These are phyloP conservation scores for Besnoitia besnoiti DNA, from an alignment of 169 alveolate species.

Conservation along the genomic window DNA sequence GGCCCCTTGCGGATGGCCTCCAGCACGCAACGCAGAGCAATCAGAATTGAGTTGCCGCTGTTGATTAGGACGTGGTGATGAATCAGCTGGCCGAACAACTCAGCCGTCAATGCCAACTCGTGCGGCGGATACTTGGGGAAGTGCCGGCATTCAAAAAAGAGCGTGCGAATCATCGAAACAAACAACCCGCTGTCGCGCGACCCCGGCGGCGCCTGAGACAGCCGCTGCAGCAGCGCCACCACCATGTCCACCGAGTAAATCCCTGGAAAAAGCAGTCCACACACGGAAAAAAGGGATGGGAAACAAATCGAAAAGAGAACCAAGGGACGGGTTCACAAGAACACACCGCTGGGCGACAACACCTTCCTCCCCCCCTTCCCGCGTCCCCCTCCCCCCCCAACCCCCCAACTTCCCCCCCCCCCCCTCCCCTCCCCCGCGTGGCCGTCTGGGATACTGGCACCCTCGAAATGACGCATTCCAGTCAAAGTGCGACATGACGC, in stretches of 20 bases:
- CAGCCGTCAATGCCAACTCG: constrained; percentile 74
- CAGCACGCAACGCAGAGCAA: constrained; percentile 75
- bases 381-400: too few species aligned
- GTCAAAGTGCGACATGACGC: too few species aligned
- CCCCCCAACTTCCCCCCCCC: too few species aligned
- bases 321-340: too few species aligned
- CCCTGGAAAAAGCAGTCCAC: neutral
- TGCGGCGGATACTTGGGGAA: constrained; percentile 75
- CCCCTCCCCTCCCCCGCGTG: too few species aligned
- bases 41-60: constrained; percentile 63
- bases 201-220: constrained; percentile 39
- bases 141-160: constrained; percentile 76
- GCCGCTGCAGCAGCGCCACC: constrained; percentile 27
- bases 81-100: constrained; percentile 75
- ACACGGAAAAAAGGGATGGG: neutral
- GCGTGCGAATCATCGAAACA: constrained; percentile 41
- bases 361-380: neutral
- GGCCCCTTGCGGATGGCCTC: constrained; percentile 75
- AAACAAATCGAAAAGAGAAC: neutral
- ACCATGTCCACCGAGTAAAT: constrained; percentile 27
- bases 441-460: too few species aligned
- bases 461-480: too few species aligned
- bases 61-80: constrained; percentile 64
- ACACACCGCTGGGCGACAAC: neutral
- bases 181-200: constrained; percentile 19